These are phyloP conservation scores for Saccharomyces pastorianus DNA, from an alignment of 1,139 yeast species.

Conservation along the genomic window DNA sequence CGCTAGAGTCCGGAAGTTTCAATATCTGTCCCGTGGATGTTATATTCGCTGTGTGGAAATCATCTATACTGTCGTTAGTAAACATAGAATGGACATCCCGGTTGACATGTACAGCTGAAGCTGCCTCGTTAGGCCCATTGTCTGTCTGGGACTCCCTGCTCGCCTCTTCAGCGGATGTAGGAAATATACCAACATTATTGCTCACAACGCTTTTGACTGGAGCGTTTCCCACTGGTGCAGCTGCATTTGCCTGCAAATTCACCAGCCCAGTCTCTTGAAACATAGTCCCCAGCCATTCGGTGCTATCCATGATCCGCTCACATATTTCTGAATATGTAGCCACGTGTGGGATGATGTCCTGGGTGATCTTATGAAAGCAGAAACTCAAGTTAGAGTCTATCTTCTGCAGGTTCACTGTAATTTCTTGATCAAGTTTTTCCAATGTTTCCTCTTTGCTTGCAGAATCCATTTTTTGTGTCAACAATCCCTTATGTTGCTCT, in stretches of 20 bases:
- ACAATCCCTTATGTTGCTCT: not conserved
- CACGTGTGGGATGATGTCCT: conserved; percentile 29
- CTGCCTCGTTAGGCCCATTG: not conserved
- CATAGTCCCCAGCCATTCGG: conserved; percentile 26
- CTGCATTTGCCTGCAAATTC: conserved; percentile 15
- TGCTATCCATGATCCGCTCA: conserved; percentile 26
- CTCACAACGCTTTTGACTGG: conserved; percentile 6
- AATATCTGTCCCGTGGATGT: conserved; percentile 25
- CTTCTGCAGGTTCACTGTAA: conserved; percentile 68
- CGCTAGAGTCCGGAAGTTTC: conserved; percentile 24
- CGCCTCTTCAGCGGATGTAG: not conserved
- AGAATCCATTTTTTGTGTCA: not conserved
- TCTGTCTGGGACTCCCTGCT: not conserved
- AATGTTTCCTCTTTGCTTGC: conserved; percentile 21
- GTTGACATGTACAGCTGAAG: not conserved
- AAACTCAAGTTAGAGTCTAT: conserved; percentile 49
- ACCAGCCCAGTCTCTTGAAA: conserved; percentile 29
- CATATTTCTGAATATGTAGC: conserved; percentile 24
- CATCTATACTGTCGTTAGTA: conserved; percentile 6
- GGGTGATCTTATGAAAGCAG: conserved; percentile 28
- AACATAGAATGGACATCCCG: not conserved
- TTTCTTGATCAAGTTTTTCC: conserved; percentile 72
- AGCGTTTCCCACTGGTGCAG: conserved; percentile 7
- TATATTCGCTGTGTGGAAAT: conserved; percentile 17
- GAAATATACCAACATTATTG: conserved; percentile 1